Base-by-base conservation (phyloP, 2,329 filamentous ascomycete species). In the Hypoxylon rubiginosum region DNA sequence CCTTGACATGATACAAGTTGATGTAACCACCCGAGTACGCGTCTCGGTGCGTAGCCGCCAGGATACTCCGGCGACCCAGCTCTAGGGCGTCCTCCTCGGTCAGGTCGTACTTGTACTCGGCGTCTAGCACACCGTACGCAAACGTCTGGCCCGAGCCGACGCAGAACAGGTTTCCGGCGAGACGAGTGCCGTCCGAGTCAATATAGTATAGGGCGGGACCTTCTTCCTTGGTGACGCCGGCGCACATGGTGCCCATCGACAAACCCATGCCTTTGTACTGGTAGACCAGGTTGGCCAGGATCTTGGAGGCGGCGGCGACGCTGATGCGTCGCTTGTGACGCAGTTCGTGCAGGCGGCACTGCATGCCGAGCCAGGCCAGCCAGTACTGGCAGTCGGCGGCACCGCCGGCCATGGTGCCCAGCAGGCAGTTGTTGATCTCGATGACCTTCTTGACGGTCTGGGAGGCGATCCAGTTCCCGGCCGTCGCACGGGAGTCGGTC, bases 401-500 rank as follows among this genome's bases (percentile, higher is more conserved):
- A 83, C 96, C 96, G 81, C 96, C 96, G 69, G 96, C 96, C 95
- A 99, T 97, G 73, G 96, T 99, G 71, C 96, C 96, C 76, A 99
- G 84, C 82, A 99, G 87, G 81, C 91, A 92, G 82, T 87, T 93
- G 85, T 97, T 97, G 86, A 97, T 97, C 87, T 97, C 94, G 78
- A 99, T 98, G 74, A 99, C 96, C 88, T 99, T 99, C 90, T 99
- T 99, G 78, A 99, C 96, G 58, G 96, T 99, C 87, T 99, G 96
- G 83, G 93, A 97, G 72, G 96, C 96, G 82, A 99, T 99, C 96
- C 96, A 99, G 88, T 96, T 97, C 77, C 96, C 96, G 30, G 96
- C 95, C 51, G 96, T 97, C 66, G 96, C 96, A 83, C 96, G 90
- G 66, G 96, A 99, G 84, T 99, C 96, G 64, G 96, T 99, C 58